Base-by-base conservation (phyloP, 1,284 basidiomycete species). In the Polyporus tsugae region DNA sequence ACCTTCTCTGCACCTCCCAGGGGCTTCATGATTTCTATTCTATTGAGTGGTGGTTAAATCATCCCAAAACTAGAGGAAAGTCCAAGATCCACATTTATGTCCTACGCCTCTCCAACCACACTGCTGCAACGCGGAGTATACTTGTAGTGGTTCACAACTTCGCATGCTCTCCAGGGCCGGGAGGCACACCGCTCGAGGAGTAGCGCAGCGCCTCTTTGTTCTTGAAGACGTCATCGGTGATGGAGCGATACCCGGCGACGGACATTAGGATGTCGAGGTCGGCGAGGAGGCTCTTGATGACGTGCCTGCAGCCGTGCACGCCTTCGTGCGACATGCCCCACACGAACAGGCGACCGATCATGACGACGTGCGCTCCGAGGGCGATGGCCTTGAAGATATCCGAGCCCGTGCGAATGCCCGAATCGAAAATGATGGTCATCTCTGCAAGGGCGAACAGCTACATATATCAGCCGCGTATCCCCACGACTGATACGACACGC, bases 401-500 rank as follows among this genome's bases (percentile, higher is more conserved):
- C 19, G 86, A 76, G 13, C 85, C 88, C 13, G 84, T 86, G 55
- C 88, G 82, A 44, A 89, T 80, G 4, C 87, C 87, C 22, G 86
- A 88, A 76, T 91, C 89, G 75, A 89, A 90, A 33, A 90, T 79
- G 69, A 91, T 84, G 2, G 84, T 87, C 79, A 89, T 83, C 69
- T 85, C 85, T 86, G 73, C 39, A 29, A n/a, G 38, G 19, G 49
- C 33, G 25, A 62, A 39, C 22, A 13, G 11, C 39, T 10, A 36
- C n/a, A n/a, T n/a, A 29, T 29, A 29, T 52, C 3, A 15, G 22
- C 6, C 25, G 13, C 4, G 15, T 38, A 15, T 13, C 33, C 17
- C 29, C 33, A 10, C 53, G 22, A 29, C 19, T 38, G 22, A 17
- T n/a, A 25, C 11, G 64, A 42, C 13, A 79, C 84, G 66, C 67